Evolutionary conservation across 352 stramenopile genomes (phyloP).

Genomic region (Phytopythium mirpurense): DNA sequence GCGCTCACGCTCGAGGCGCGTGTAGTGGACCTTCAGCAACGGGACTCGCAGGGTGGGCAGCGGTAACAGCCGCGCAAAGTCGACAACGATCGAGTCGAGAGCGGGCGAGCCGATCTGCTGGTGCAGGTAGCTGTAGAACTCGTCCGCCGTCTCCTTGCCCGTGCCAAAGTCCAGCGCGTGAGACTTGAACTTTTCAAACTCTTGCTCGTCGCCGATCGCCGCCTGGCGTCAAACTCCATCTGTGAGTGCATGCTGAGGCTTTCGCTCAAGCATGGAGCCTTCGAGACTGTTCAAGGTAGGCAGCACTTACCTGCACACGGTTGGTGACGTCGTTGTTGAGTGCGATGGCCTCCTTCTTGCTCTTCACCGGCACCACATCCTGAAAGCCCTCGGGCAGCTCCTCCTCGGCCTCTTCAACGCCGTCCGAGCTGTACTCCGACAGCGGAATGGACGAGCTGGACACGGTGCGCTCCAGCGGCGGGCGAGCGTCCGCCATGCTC

Average conservation of each 20-base stretch:
- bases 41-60: conserved; percentile 55
- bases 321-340: conserved; percentile 79
- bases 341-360: conserved; percentile 61
- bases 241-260: too few relatives aligned
- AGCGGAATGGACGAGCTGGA: conserved; percentile 35
- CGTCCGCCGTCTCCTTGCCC: conserved; percentile 48
- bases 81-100: conserved; percentile 66
- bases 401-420: conserved; percentile 37
- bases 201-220: conserved; percentile 40
- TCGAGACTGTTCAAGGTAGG: too few relatives aligned
- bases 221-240: conserved; percentile 7
- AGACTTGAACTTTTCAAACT: conserved; percentile 77
- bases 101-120: conserved; percentile 42
- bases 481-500: conserved; percentile 36
- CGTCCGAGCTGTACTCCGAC: conserved; percentile 55
- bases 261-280: too few relatives aligned
- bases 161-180: conserved; percentile 74
- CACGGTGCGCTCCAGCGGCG: conserved; percentile 29
- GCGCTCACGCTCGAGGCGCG: conserved; percentile 28
- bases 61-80: conserved; percentile 74
- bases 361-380: conserved; percentile 72
- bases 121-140: conserved; percentile 67
- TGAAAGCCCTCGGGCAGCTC: conserved; percentile 44
- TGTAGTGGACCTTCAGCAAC: conserved; percentile 64
- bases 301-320: conserved; percentile 47